Conservation (phyloP, 768 basidiomycete species). For the Cyclocybe cylindracea region DNA sequence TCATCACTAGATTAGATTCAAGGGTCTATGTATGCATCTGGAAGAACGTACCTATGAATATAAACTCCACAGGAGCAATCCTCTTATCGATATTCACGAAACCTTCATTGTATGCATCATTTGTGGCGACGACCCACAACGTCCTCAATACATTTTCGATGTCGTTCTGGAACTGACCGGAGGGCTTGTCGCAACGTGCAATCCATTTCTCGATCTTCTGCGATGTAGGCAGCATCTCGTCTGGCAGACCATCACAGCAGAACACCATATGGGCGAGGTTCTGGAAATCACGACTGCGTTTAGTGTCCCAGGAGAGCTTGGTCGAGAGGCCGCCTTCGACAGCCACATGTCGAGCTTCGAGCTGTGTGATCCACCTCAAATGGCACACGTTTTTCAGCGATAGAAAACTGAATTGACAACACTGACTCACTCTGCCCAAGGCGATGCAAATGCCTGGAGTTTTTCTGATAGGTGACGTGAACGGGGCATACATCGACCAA, state of each 20-base stretch:
- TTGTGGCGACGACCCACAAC: conserved; percentile 54
- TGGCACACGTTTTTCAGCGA: conserved; percentile 2
- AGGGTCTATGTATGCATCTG: background rate
- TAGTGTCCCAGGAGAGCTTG: conserved; percentile 62
- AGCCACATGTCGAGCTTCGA: conserved; percentile 60
- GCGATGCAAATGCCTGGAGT: conserved; percentile 74
- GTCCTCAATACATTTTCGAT: conserved; percentile 55
- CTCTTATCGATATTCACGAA: conserved; percentile 58
- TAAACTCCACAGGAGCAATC: conserved; percentile 75
- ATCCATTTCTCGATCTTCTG: conserved; percentile 60
- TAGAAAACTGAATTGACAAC: background rate
- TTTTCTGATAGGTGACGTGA: conserved; percentile 52
- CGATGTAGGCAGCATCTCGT: conserved; percentile 51
- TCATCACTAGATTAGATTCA: background rate
- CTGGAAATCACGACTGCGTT: conserved; percentile 77
- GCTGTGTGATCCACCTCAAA: conserved; percentile 56
- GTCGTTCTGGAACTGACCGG: conserved; percentile 47
- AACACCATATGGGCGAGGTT: conserved; percentile 70
- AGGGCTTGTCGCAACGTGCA: conserved; percentile 40
- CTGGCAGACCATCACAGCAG: conserved; percentile 60
- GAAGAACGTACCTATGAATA: conserved; percentile 67
- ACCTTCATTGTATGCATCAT: conserved; percentile 38
- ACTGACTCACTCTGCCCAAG: conserved; percentile 53
- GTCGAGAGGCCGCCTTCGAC: conserved; percentile 58
- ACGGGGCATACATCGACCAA: background rate